Evolutionary conservation across 768 basidiomycete species (phyloP), one percentile per base, ranked within the genome.

Genomic region (Coprinopsis cinerea): DNA sequence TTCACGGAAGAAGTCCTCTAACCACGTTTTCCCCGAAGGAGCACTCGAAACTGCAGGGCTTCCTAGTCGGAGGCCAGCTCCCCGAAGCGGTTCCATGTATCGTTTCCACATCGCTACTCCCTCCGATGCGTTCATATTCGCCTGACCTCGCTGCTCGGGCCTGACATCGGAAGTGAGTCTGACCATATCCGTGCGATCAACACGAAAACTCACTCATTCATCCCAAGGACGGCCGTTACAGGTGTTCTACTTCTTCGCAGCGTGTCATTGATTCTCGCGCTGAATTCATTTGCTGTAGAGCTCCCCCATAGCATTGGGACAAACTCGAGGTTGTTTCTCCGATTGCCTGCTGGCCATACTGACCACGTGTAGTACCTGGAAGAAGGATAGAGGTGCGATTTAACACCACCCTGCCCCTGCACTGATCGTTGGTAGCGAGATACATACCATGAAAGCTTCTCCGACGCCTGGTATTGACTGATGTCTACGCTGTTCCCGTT

Each of bases 281-380:
- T 59, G 59, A 73, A 80, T 14, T 73, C 60, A 22, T 65, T 57
- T n/a, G 72, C 55, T 15, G 72, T 54, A 17, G 59, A 56, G 15
- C 57, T 42, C 15, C 79, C 78, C 78, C 79, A 79, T 4, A 81
- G 68, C 75, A 79, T 76, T 18, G 79, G 77, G 0, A 77, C 74
- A 55, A 76, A 81, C 54, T 80, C 78, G 20, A 80, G 64, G 53
- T 63, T 54, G 4, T n/a, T 62, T 17, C 25, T 36, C n/a, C 39
- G 34, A 23, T 13, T 39, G 7, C 26, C 48, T 2, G 59, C 54
- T 4, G 69, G 59, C 40, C 47, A 62, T 1, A 71, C 59, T 3
- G 69, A 67, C 77, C 78, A 79, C 2, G 76, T 73, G 56, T 79
- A 79, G 58, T 79, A 79, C 75, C 75, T 76, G 40, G 11, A 10